These are phyloP conservation scores for Magnusiomyces paraingens DNA, from an alignment of 1,139 yeast species.

Conservation along the genomic window DNA sequence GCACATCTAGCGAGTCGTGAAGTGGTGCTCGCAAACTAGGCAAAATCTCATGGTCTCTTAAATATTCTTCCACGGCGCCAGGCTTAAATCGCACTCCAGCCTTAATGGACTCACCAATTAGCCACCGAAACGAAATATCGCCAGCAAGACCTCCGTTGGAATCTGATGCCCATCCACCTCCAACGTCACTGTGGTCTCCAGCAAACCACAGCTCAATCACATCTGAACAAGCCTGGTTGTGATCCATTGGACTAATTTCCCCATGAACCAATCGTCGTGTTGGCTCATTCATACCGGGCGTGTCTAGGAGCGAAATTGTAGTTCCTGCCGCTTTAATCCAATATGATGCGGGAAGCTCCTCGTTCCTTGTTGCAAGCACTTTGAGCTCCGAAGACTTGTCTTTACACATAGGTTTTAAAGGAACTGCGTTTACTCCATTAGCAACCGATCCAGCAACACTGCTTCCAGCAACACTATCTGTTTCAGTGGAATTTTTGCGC, in stretches of 20 bases:
- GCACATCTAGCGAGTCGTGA: conserved; percentile 17
- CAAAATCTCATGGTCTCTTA: conserved; percentile 34
- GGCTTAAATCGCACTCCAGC: conserved; percentile 44
- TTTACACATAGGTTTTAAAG: too few species aligned
- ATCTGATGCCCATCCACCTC: conserved; percentile 55
- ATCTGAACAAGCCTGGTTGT: conserved; percentile 28
- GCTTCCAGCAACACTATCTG: too few species aligned
- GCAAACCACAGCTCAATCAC: conserved; percentile 55
- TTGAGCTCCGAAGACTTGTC: too few species aligned
- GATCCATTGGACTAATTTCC: conserved; percentile 1
- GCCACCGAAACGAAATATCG: conserved; percentile 52
- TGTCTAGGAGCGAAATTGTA: background rate
- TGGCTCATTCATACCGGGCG: conserved; percentile 6
- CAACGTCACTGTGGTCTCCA: conserved; percentile 61
- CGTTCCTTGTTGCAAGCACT: too few species aligned
- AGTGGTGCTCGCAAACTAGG: conserved; percentile 23
- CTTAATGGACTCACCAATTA: conserved; percentile 45
- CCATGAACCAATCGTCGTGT: conserved; percentile 9
- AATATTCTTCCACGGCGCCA: conserved; percentile 38
- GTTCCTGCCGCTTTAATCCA: too few species aligned
- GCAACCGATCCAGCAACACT: too few species aligned
- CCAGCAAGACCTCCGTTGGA: conserved; percentile 37
- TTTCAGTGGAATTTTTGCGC: too few species aligned
- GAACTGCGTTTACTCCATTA: too few species aligned
- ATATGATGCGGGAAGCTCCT: too few species aligned